These are phyloP conservation scores for cucumber (Cucumis sativus) DNA, from an alignment of 306 rosid genomes.

Conservation along the genomic window Cucumber_9930_V3 NC_026659.2:26679001-26679500, in stretches of 20 bases:
- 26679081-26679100: constrained; percentile 99
- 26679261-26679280: not conserved
- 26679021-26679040: constrained; percentile 99
- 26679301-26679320: not conserved
- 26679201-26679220: not conserved
- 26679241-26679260: not conserved
- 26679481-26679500: constrained; percentile 61
- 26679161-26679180: not conserved
- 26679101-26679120: constrained; percentile 50
- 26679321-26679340: not conserved
- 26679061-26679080: constrained; percentile 99
- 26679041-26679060: constrained; percentile 92
- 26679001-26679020: constrained; percentile 96
- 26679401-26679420: not conserved
- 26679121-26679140: not conserved
- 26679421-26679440: not conserved
- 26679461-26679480: constrained; percentile 64
- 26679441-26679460: not conserved
- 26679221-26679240: not conserved
- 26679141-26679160: not conserved
- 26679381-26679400: not conserved
- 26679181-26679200: not conserved
- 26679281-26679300: not conserved
- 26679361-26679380: not conserved
- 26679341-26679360: not conserved